Evolutionary conservation across 2,329 filamentous ascomycete genomes (phyloP).

Genomic region (Fusarium setosum): DNA sequence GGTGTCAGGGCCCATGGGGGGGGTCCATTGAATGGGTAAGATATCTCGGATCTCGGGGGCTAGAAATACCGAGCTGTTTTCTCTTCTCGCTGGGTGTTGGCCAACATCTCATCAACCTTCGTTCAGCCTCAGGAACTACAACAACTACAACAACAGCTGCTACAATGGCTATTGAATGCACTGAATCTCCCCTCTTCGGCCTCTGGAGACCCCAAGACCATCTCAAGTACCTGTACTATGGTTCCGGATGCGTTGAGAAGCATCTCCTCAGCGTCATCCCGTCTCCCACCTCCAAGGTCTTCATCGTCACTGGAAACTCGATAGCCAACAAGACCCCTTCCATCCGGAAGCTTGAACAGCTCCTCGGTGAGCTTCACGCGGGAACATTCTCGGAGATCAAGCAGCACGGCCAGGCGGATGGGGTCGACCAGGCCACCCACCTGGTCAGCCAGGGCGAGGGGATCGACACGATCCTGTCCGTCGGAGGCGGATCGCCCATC

Average conservation of each 20-base stretch:
- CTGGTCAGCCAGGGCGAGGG: neutral
- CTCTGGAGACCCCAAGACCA: constrained; percentile 34
- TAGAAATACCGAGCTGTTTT: constrained; percentile 30
- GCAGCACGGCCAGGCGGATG: constrained; percentile 31
- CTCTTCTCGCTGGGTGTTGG: neutral
- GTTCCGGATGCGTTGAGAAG: constrained; percentile 30
- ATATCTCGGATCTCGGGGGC: neutral
- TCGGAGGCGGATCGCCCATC: constrained; percentile 26
- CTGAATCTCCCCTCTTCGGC: constrained; percentile 21
- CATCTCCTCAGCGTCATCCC: constrained; percentile 25
- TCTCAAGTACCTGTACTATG: constrained; percentile 33
- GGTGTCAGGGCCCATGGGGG: no score
- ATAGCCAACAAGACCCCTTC: constrained; percentile 22
- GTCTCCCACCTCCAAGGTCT: constrained; percentile 25
- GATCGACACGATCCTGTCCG: constrained; percentile 30
- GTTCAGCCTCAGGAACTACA: neutral
- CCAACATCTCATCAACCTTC: neutral
- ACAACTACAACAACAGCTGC: neutral
- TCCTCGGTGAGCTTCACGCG: constrained; percentile 19
- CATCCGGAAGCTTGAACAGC: constrained; percentile 16
- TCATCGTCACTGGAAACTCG: constrained; percentile 31
- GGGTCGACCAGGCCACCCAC: constrained; percentile 20
- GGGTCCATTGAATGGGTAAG: no score
- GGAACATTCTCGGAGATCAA: constrained; percentile 27
- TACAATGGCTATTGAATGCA: constrained; percentile 27